phyloP scores from a whole-genome alignment of 768 basidiomycete genomes.

The Russula olivacea region DNA sequence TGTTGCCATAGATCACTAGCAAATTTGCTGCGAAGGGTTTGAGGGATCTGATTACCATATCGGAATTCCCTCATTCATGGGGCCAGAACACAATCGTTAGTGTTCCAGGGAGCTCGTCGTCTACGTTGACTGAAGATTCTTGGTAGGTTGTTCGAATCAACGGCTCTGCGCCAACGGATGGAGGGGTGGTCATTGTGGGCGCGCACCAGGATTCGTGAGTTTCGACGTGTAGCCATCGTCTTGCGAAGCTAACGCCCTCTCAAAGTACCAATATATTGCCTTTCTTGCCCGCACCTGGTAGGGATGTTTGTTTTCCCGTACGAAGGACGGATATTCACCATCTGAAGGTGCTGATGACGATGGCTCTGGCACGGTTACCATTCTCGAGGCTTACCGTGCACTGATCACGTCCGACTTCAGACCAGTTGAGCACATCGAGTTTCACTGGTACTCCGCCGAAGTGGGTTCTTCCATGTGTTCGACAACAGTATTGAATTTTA shows the following conservation, averaged over 20 bases:
- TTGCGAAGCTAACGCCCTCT: slow-evolving; percentile 10
- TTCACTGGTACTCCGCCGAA: slow-evolving; percentile 84
- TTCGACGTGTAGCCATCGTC: slow-evolving; percentile 10
- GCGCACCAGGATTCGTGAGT: slow-evolving; percentile 79
- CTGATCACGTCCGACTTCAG: slow-evolving; percentile 63
- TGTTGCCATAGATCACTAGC: slow-evolving; percentile 49
- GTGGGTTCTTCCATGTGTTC: slow-evolving; percentile 33
- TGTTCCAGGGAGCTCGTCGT: not conserved
- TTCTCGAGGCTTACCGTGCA: slow-evolving; percentile 69
- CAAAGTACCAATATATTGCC: slow-evolving; percentile 70
- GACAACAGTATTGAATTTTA: not conserved
- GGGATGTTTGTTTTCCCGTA: slow-evolving; percentile 5
- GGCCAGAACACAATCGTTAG: slow-evolving; percentile 75
- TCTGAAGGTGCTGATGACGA: slow-evolving; percentile 59
- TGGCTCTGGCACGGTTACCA: slow-evolving; percentile 65
- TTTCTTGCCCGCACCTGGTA: slow-evolving; percentile 72
- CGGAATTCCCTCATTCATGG: slow-evolving; percentile 78
- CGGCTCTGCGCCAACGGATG: slow-evolving; percentile 57
- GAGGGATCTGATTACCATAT: slow-evolving; percentile 50
- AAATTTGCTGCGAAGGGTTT: slow-evolving; percentile 55
- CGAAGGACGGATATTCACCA: slow-evolving; percentile 7
- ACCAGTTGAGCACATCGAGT: slow-evolving; percentile 62
- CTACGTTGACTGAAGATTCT: not conserved
- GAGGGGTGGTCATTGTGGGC: slow-evolving; percentile 60
- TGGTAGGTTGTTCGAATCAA: slow-evolving; percentile 67